Base-by-base conservation (phyloP, 2,329 filamentous ascomycete genomes). In the Fusarium albidum region DNA sequence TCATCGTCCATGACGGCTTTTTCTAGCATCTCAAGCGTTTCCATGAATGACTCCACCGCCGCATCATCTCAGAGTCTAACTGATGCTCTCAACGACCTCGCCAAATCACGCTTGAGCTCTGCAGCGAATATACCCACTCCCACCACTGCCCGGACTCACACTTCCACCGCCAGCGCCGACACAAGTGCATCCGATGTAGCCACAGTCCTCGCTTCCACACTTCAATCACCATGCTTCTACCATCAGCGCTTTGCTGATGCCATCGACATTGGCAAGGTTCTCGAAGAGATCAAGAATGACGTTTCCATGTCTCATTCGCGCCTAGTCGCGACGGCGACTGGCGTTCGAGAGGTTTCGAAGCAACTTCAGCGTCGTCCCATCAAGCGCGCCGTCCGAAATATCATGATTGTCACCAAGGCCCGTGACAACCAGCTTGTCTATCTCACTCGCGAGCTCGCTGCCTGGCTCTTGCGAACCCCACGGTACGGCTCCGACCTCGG, bases 381-480 rank as follows among this genome's bases (percentile, higher is more conserved):
- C 74, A 95, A 91, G 75, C 88, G 93, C 63, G 93, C 93, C 10
- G 93, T 99, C 39, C 87, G 86, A 69, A 97, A 92, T 71, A 85
- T 99, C 68, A 98, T 99, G 95, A 96, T 99, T 68, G 91, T 99
- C 61, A 99, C 95, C 57, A 99, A 98, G 76, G 95, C 95, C 17
- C 87, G 95, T 59, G 95, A 99, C 76, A 98, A 99, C 70, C 87
- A 91, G 64, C 82, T 99, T 13, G 94, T 99, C 28, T 85, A 90
- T 64, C 80, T 97, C 63, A 99, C 95, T 2, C 85, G 91, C 53
- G 92, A 99, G 71, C 79, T 99, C 53, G 82, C 94, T 10, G 85
- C 88, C 64, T 99, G 94, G 92, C 81, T 99, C 28, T 83, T 99
- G 55, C 84, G 83, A 56, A 97, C 92, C 3, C 92, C 95, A 11